Percentiles rank a stretch among this genome's conserved stretches.
Conservation (phyloP, 192 early-diverging fungal species). For the Obelidium mucronatum region DNA sequence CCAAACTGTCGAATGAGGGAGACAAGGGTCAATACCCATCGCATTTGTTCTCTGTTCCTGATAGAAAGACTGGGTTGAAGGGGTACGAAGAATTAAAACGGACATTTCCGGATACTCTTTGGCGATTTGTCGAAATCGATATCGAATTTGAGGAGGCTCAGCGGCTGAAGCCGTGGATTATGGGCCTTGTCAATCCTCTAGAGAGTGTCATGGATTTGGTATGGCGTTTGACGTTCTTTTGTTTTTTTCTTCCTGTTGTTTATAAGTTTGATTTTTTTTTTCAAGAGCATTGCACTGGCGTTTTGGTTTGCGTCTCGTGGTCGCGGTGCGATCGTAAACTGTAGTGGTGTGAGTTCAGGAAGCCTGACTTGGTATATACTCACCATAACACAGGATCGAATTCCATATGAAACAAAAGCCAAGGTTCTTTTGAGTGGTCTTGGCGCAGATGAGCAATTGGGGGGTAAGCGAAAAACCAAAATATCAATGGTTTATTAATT, state of each 20-base stretch:
- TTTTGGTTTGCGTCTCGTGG: slow-evolving; percentile 97
- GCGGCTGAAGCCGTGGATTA: slow-evolving; percentile 61
- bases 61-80: slow-evolving; percentile 76
- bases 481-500: not conserved
- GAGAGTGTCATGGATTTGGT: slow-evolving; percentile 94
- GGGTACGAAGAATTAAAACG: slow-evolving; percentile 61
- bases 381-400: slow-evolving; percentile 25
- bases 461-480: too few relatives aligned
- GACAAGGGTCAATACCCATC: slow-evolving; percentile 6
- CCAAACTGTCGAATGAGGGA: not conserved
- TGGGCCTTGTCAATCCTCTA: slow-evolving; percentile 78
- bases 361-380: not conserved
- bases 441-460: slow-evolving; percentile 93
- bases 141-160: slow-evolving; percentile 78
- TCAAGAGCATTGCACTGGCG: slow-evolving; percentile 90
- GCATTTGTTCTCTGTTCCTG: slow-evolving; percentile 74
- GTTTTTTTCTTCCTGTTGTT: too few relatives aligned
- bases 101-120: slow-evolving; percentile 73
- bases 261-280: slow-evolving; percentile 6
- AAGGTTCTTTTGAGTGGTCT: slow-evolving; percentile 86
- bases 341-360: slow-evolving; percentile 25
- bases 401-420: slow-evolving; percentile 69
- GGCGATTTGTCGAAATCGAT: slow-evolving; percentile 92
- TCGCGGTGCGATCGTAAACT: slow-evolving; percentile 48
- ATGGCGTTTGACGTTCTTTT: slow-evolving; percentile 25